Evolutionary conservation across 1,284 basidiomycete species (phyloP).

Genomic region (Cutaneotrichosporon sp.): DNA sequence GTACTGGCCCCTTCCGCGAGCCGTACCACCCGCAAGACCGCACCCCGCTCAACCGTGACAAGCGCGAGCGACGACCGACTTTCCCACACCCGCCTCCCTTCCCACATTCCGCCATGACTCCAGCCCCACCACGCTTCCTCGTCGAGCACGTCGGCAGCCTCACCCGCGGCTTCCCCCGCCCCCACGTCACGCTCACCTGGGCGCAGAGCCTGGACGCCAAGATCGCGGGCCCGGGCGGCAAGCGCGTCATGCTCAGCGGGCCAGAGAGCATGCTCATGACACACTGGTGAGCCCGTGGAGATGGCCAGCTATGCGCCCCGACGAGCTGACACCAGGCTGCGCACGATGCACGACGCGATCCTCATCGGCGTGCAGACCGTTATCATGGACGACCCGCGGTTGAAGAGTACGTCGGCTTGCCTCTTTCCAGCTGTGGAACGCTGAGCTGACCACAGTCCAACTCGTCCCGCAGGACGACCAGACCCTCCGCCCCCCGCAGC

Average conservation of each 20-base stretch:
- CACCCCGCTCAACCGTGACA: not conserved
- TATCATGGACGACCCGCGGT: conserved; percentile 86
- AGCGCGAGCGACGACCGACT: not conserved
- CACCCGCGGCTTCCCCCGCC: conserved; percentile 22
- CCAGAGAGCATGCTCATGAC: conserved; percentile 91
- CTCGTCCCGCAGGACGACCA: conserved; percentile 33
- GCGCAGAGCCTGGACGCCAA: conserved; percentile 93
- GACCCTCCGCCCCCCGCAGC: conserved; percentile 61
- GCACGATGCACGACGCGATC: conserved; percentile 88
- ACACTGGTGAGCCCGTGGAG: conserved; percentile 65
- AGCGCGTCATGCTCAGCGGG: conserved; percentile 80
- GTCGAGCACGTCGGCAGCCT: conserved; percentile 15
- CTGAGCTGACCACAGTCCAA: conserved; percentile 29
- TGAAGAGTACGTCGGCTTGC: conserved; percentile 68
- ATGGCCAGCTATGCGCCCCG: too few relatives aligned
- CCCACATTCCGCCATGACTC: not conserved
- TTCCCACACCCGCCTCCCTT: not conserved
- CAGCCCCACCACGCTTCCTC: conserved; percentile 17
- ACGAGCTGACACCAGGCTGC: conserved; percentile 61
- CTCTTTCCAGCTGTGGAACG: not conserved
- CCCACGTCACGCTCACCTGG: conserved; percentile 77
- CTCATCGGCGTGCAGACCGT: conserved; percentile 88
- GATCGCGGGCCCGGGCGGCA: conserved; percentile 74
- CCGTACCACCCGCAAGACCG: too few relatives aligned
- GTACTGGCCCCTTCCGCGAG: too few relatives aligned